A percentile compares a stretch with the other conserved stretches of the same genome.
Evolutionary conservation across 2,329 filamentous ascomycete species (phyloP).

Genomic region (Colletotrichum sp.): DNA sequence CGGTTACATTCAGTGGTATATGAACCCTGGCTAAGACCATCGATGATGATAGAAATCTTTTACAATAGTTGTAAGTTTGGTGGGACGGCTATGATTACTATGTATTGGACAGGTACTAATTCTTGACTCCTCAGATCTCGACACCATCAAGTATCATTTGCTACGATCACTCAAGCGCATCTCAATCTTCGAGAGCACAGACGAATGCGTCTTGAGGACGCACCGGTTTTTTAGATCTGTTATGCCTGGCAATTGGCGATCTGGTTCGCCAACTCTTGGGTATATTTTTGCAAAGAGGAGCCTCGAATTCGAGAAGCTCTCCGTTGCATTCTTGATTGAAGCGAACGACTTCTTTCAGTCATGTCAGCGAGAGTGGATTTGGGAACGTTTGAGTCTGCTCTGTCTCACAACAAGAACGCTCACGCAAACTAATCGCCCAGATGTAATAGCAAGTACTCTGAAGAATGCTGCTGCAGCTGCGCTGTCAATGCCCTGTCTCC

Average conservation of each 20-base stretch:
- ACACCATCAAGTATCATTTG: conserved; percentile 19
- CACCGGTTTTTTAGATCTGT: background rate
- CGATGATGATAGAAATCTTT: background rate
- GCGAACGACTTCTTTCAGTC: conserved; percentile 30
- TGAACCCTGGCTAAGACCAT: conserved; percentile 36
- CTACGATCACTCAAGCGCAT: conserved; percentile 27
- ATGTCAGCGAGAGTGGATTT: conserved; percentile 27
- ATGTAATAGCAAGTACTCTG: conserved; percentile 26
- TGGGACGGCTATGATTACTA: background rate
- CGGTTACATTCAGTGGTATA: conserved; percentile 32
- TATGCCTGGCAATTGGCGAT: background rate
- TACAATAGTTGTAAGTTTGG: conserved; percentile 24
- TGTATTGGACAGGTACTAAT: background rate
- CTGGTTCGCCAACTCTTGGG: background rate
- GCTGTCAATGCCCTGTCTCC: conserved; percentile 32
- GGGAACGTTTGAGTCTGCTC: conserved; percentile 31
- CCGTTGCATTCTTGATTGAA: conserved; percentile 31
- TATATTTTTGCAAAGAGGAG: conserved; percentile 29
- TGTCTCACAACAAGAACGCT: conserved; percentile 33
- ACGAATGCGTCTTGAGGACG: conserved; percentile 15
- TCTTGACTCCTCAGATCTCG: background rate
- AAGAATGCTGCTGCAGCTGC: conserved; percentile 23
- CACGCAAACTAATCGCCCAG: conserved; percentile 21
- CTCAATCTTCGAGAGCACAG: conserved; percentile 31
- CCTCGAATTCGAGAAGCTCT: conserved; percentile 28